Conservation (phyloP, 192 early-diverging fungal genomes). For the Globomyces pollinis-pini region DNA sequence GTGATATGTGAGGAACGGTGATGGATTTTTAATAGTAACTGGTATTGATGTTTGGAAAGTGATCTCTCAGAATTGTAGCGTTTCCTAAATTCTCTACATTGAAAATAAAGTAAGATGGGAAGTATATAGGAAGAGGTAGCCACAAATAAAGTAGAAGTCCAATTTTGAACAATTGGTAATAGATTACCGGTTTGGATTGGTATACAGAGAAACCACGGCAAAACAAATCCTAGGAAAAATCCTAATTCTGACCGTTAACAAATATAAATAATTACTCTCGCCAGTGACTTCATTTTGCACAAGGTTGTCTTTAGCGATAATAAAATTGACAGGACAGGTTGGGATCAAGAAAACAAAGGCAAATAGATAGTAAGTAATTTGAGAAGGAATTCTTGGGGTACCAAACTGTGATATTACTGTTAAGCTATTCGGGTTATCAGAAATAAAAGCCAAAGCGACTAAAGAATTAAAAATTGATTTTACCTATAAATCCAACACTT, state of each 20-base stretch:
- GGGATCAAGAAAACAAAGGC: constrained; percentile 47
- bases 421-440: not conserved
- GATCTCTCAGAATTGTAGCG: constrained; percentile 32
- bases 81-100: constrained; percentile 40
- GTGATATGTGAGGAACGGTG: not conserved
- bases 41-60: not conserved
- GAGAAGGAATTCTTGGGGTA: not conserved
- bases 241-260: constrained; percentile 2
- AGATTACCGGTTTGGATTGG: constrained; percentile 34
- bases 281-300: constrained; percentile 4
- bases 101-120: constrained; percentile 45
- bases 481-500: constrained; percentile 35
- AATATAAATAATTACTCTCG: not conserved
- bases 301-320: constrained; percentile 39
- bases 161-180: constrained; percentile 34
- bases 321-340: constrained; percentile 39
- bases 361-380: constrained; percentile 31
- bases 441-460: constrained; percentile 25
- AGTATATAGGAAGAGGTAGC: constrained; percentile 47
- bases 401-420: constrained; percentile 11
- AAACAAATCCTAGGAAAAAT: constrained; percentile 26
- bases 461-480: not conserved
- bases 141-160: constrained; percentile 47
- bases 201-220: constrained; percentile 41
- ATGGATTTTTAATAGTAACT: constrained; percentile 6